Conservation (phyloP, 768 basidiomycete genomes). For the Trametes cingulata region DNA sequence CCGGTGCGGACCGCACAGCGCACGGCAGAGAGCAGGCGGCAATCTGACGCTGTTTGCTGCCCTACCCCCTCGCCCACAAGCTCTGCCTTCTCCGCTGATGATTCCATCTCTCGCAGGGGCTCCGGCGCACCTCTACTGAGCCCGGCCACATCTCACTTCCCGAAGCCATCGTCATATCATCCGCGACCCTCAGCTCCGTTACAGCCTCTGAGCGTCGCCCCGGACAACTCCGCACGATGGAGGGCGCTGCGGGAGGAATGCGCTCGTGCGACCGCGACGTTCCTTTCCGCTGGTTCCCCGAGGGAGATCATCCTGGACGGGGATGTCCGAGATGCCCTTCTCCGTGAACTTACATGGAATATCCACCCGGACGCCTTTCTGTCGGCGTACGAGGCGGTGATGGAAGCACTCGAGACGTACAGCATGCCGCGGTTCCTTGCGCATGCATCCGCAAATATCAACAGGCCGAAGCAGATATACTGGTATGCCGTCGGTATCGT, state of each 20-base stretch:
- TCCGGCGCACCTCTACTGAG: neutral
- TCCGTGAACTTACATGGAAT: slow-evolving; percentile 31
- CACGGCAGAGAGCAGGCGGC: slow-evolving; percentile 3
- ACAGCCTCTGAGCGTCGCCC: neutral
- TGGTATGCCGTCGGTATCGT: slow-evolving; percentile 35
- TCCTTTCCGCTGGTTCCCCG: slow-evolving; percentile 24
- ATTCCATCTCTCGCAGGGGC: neutral
- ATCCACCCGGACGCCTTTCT: slow-evolving; percentile 42
- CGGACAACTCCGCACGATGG: neutral
- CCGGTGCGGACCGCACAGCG: slow-evolving; percentile 17
- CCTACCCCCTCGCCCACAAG: neutral
- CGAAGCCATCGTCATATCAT: neutral
- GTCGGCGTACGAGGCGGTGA: slow-evolving; percentile 37
- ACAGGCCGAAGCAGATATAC: slow-evolving; percentile 37
- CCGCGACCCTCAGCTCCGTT: neutral
- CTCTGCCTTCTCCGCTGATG: neutral
- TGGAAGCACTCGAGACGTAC: slow-evolving; percentile 32
- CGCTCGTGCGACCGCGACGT: slow-evolving; percentile 27
- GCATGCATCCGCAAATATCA: slow-evolving; percentile 36
- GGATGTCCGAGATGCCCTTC: slow-evolving; percentile 30
- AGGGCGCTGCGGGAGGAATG: slow-evolving; percentile 32
- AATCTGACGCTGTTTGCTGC: neutral
- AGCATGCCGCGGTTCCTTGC: slow-evolving; percentile 38
- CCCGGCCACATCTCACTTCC: neutral
- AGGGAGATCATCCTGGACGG: slow-evolving; percentile 28